Conservation (phyloP, 2,329 filamentous ascomycete genomes). For the Colletotrichum coccodes region DNA sequence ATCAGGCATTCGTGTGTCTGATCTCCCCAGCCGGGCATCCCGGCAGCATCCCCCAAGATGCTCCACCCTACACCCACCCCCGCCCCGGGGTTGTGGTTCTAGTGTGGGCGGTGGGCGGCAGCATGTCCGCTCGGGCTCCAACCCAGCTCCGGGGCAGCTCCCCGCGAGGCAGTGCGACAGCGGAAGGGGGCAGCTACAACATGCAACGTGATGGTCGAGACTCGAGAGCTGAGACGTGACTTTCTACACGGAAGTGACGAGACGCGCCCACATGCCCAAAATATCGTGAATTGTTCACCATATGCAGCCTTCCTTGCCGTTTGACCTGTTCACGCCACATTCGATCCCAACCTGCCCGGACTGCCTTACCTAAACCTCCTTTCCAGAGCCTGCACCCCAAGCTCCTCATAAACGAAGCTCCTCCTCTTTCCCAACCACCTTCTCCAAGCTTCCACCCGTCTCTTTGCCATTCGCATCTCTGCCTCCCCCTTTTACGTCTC, state of each 20-base stretch:
- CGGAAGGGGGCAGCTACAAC: constrained; percentile 1
- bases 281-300: constrained; percentile 18
- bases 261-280: constrained; percentile 17
- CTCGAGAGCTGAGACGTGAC: neutral
- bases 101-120: constrained; percentile 1
- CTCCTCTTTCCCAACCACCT: neutral
- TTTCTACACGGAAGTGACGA: constrained; percentile 5
- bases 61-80: constrained; percentile 15
- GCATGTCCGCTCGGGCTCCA: constrained; percentile 18
- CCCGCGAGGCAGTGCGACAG: constrained; percentile 28
- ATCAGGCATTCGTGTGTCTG: neutral
- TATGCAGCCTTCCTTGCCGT: neutral
- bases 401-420: constrained; percentile 15
- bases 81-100: constrained; percentile 19
- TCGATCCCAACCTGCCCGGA: neutral
- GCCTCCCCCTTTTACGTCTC: neutral
- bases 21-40: constrained; percentile 16
- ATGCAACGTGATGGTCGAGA: constrained; percentile 2
- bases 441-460: neutral
- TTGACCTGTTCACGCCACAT: neutral
- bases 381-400: neutral
- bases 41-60: neutral
- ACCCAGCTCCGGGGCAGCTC: constrained; percentile 20
- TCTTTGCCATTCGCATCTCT: neutral
- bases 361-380: neutral